These are phyloP conservation scores for Juglanconis oblonga DNA, from an alignment of 2,329 filamentous ascomycete genomes.

Conservation along the genomic window DNA sequence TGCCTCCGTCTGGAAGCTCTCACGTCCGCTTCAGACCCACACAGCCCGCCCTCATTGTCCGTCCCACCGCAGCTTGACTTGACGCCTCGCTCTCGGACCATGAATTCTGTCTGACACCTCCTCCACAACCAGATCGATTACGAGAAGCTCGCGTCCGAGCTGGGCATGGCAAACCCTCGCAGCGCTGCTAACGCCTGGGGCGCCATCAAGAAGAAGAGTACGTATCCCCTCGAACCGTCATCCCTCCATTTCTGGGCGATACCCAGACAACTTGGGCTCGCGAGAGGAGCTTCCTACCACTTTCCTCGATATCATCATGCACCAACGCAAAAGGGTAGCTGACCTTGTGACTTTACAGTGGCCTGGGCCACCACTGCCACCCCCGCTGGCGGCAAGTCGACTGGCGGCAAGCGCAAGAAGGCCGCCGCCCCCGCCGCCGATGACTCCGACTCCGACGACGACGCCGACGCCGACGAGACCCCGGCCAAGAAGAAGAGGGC, in stretches of 20 bases:
- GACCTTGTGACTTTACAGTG: not conserved
- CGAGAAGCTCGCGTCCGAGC: conserved; percentile 61
- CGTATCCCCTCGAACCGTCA: not conserved
- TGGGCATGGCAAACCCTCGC: conserved; percentile 16
- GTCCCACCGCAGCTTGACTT: not conserved
- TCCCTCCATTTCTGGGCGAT: too few relatives aligned
- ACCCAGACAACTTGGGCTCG: too few relatives aligned
- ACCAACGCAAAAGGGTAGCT: too few relatives aligned
- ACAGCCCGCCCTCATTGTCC: too few relatives aligned
- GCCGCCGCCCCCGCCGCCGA: not conserved
- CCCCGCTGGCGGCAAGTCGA: not conserved
- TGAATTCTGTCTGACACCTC: not conserved
- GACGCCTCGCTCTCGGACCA: not conserved
- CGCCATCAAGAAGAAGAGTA: conserved; percentile 17
- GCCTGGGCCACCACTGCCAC: not conserved
- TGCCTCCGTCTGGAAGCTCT: not conserved
- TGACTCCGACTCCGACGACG: not conserved
- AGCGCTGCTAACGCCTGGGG: conserved; percentile 16
- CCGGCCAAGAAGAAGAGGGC: conserved; percentile 4
- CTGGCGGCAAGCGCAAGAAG: conserved; percentile 16
- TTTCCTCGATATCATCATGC: too few relatives aligned
- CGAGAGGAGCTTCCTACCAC: too few relatives aligned
- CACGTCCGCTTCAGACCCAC: too few relatives aligned
- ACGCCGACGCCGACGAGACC: not conserved
- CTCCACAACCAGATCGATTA: conserved; percentile 12